phyloP scores from a whole-genome alignment of 257 asterid species.

The Capsicum rhomboideum region DNA sequence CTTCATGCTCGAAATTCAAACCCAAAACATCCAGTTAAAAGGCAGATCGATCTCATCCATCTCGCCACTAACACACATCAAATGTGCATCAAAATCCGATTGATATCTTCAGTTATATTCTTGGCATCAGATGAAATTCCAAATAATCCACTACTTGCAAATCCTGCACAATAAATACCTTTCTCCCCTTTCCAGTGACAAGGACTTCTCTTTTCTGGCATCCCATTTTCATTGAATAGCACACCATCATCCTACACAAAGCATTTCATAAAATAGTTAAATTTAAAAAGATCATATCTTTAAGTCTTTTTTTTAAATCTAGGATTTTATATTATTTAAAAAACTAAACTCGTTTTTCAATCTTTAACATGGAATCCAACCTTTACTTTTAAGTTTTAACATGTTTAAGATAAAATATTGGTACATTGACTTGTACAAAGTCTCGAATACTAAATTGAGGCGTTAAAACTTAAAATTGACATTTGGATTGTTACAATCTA shows the following conservation, averaged over 20 bases:
- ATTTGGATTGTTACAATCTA: not conserved
- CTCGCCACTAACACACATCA: no score
- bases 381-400: no score
- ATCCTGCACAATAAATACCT: constrained; percentile 47
- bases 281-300: not conserved
- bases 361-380: not conserved
- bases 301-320: not conserved
- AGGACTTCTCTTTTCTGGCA: constrained; percentile 27
- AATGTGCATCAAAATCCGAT: not conserved
- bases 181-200: constrained; percentile 49
- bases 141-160: constrained; percentile 27
- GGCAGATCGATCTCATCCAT: not conserved
- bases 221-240: constrained; percentile 38
- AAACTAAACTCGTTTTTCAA: not conserved
- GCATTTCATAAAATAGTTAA: not conserved
- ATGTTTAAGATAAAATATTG: no score
- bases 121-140: constrained; percentile 43
- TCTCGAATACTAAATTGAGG: no score
- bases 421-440: no score
- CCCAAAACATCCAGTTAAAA: not conserved
- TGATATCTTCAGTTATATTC: constrained; percentile 32
- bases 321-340: not conserved
- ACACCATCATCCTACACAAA: constrained; percentile 27
- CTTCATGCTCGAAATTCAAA: not conserved
- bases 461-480: no score